These are phyloP conservation scores for Metschnikowia matae DNA, from an alignment of 805 yeast genomes.

Conservation along the genomic window DNA sequence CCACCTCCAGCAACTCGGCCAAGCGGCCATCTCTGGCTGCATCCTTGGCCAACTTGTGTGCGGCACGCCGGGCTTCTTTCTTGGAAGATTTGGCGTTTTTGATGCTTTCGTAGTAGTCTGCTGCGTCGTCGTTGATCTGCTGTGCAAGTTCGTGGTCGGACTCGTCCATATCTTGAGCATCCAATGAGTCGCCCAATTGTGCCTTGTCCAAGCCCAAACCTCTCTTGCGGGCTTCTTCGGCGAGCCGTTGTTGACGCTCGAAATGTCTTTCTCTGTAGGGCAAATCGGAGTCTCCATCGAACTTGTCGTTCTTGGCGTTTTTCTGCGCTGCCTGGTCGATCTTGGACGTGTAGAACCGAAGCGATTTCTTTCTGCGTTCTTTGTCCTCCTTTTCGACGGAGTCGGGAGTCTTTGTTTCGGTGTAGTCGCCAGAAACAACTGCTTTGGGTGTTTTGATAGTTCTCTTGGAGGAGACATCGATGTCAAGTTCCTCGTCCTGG, in stretches of 20 bases:
- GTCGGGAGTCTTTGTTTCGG: constrained; percentile 64
- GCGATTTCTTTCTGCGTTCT: constrained; percentile 68
- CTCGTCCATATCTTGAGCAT: constrained; percentile 44
- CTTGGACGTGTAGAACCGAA: constrained; percentile 94
- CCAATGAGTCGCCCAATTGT: constrained; percentile 54
- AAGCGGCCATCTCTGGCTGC: constrained; percentile 86
- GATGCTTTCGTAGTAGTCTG: constrained; percentile 56
- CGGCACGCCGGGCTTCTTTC: constrained; percentile 52
- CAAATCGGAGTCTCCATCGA: constrained; percentile 81
- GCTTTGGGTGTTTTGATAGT: constrained; percentile 33
- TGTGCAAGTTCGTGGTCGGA: constrained; percentile 45
- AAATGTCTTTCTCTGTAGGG: constrained; percentile 88
- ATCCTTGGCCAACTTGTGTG: constrained; percentile 65
- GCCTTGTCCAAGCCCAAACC: constrained; percentile 52
- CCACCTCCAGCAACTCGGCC: constrained; percentile 61
- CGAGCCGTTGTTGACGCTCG: constrained; percentile 82
- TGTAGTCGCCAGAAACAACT: constrained; percentile 44
- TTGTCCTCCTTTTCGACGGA: constrained; percentile 87
- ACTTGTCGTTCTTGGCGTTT: constrained; percentile 44
- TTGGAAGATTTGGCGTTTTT: constrained; percentile 44
- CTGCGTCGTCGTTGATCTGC: constrained; percentile 41
- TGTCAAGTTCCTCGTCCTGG: constrained; percentile 40
- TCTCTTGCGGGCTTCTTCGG: constrained; percentile 84
- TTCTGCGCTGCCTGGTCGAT: constrained; percentile 80
- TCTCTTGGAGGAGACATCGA: constrained; percentile 46